Conservation (phyloP, 441 rosid species). For the Corymbia calophylla region DNA sequence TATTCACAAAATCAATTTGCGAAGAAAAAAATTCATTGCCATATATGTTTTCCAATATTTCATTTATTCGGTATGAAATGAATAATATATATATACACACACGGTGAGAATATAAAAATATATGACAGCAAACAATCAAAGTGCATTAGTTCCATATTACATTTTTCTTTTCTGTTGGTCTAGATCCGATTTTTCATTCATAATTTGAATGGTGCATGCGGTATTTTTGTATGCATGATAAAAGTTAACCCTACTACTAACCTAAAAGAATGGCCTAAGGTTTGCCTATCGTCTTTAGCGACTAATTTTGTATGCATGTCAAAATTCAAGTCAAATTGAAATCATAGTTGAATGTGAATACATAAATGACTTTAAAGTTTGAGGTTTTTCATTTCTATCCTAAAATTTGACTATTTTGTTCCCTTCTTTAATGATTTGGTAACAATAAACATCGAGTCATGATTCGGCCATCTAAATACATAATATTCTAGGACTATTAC, state of each 20-base stretch:
- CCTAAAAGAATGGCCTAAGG: not conserved
- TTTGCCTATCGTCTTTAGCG: not conserved
- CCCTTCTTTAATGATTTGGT: not conserved
- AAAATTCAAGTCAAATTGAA: not conserved
- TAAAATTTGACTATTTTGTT: not conserved
- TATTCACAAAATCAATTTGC: not conserved
- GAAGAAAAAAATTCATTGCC: no score
- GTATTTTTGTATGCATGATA: no score
- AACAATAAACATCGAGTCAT: not conserved
- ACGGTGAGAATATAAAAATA: no score
- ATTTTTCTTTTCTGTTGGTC: no score
- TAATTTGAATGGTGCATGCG: no score
- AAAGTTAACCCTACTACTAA: not conserved
- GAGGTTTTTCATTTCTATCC: not conserved
- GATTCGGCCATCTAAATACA: not conserved
- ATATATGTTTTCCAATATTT: no score
- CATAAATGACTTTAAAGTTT: not conserved
- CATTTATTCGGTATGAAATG: no score
- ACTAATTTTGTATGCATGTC: not conserved
- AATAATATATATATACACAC: no score
- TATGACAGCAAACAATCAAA: no score
- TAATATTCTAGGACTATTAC: not conserved
- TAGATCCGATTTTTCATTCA: no score
- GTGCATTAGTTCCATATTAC: no score
- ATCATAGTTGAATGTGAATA: not conserved